These are phyloP conservation scores for Penicillium sp. DNA, from an alignment of 2,329 filamentous ascomycete species.

Conservation along the genomic window DNA sequence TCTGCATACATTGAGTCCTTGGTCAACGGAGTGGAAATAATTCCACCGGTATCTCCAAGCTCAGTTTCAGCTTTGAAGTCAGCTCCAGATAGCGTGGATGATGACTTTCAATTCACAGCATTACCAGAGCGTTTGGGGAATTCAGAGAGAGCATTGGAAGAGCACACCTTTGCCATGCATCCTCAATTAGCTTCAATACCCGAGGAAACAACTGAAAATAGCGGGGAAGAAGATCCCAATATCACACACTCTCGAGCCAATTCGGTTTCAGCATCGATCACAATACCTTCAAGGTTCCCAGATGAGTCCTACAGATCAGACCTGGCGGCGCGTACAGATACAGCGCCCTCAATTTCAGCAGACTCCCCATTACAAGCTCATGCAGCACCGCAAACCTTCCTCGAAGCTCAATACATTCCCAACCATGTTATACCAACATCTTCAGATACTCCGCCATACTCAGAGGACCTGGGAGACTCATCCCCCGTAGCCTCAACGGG, in stretches of 20 bases:
- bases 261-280: no score
- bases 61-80: neutral
- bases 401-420: neutral
- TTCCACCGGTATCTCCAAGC: neutral
- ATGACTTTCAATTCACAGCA: neutral
- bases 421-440: neutral
- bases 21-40: neutral
- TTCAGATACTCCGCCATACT: neutral
- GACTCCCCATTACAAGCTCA: neutral
- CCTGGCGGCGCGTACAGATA: neutral
- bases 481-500: constrained; percentile 13
- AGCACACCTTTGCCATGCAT: neutral
- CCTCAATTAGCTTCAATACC: constrained; percentile 7
- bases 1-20: neutral
- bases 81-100: neutral
- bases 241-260: neutral
- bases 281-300: neutral
- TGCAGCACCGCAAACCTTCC: neutral
- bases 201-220: constrained; percentile 1
- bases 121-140: neutral
- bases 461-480: constrained; percentile 9
- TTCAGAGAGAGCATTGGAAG: neutral
- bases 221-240: neutral
- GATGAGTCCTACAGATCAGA: neutral
- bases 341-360: neutral